Conservation (phyloP, 2,329 filamentous ascomycete genomes). For the Colletotrichum sp. region DNA sequence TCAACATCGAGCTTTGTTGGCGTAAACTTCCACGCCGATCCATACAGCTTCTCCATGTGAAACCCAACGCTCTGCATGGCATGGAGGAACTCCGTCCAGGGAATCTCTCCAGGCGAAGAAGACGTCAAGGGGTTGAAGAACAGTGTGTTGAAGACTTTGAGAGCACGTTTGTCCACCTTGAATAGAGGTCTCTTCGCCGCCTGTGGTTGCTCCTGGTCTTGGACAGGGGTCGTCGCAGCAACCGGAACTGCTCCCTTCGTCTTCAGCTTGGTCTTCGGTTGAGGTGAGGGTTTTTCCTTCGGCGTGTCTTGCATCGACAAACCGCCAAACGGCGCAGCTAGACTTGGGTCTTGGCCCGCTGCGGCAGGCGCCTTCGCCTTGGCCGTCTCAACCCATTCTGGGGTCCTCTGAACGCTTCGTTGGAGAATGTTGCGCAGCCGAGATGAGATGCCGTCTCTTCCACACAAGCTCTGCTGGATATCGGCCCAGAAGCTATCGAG, state of each 20-base stretch:
- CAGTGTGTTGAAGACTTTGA: slow-evolving; percentile 44
- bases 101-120: slow-evolving; percentile 50
- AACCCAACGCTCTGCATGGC: slow-evolving; percentile 58
- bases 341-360: not conserved
- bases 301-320: not conserved
- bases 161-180: slow-evolving; percentile 32
- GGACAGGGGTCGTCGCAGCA: not conserved
- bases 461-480: slow-evolving; percentile 21
- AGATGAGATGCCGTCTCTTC: slow-evolving; percentile 9
- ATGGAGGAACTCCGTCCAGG: slow-evolving; percentile 59
- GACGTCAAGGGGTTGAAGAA: slow-evolving; percentile 39
- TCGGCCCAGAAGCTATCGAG: slow-evolving; percentile 53
- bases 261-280: not conserved
- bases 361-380: not conserved
- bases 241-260: not conserved
- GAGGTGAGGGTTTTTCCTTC: not conserved
- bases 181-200: slow-evolving; percentile 16
- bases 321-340: not conserved
- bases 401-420: slow-evolving; percentile 24
- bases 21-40: slow-evolving; percentile 66
- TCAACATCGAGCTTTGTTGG: slow-evolving; percentile 44
- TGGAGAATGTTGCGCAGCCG: slow-evolving; percentile 26
- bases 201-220: not conserved
- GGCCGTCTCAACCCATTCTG: slow-evolving; percentile 21
- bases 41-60: slow-evolving; percentile 59